Evolutionary conservation across 306 rosid species (phyloP), one percentile per base, ranked within the genome.

Genomic region (Hylodesmum podocarpum): DNA sequence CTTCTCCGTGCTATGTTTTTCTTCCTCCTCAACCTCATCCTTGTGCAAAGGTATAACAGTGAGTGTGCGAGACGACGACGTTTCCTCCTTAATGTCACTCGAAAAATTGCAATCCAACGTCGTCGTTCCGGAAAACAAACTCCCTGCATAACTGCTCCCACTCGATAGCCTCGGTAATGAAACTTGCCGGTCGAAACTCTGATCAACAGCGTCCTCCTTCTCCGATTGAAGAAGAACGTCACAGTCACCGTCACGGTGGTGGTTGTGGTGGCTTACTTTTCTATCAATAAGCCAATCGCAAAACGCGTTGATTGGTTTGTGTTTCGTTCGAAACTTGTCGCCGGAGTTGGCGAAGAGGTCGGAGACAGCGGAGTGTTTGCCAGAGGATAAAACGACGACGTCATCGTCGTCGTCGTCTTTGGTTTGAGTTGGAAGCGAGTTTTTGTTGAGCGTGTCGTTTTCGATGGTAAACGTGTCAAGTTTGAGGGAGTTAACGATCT

Each of bases 61-160:
- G 12, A 66, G 31, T 0, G 78, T 55, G 13, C 72, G 70, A 85
- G 84, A 78, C 66, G 82, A 82, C 78, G 84, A 66, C 14, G 84
- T 68, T 68, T 82, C 82, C 15, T 82, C 98, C 83, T 89, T 87
- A 5, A 85, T 80, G 49, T 84, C 91, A 36, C 85, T 66, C 5
- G 91, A 89, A 24, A 89, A 82, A 58, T 82, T 88, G 19, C 87
- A 90, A 70, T 92, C 96, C 61, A 87, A 41, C 51, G 91, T 93
- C 49, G 90, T 85, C 50, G 90, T 85, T 44, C 95, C 98, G 3
- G 98, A 93, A 78, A 90, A 95, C 86, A 95, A 86, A 83, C 99
- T 95, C 74, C 96, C 97, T 0, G 87, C 92, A 47, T 83, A 92
- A 86, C 99, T 95, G 53, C 94, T 92, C 34, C 84, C 90, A 53